A percentile compares a stretch with the other conserved stretches of the same genome.
phyloP scores from a whole-genome alignment of 768 basidiomycete species.

The Tubosaeta sp. region DNA sequence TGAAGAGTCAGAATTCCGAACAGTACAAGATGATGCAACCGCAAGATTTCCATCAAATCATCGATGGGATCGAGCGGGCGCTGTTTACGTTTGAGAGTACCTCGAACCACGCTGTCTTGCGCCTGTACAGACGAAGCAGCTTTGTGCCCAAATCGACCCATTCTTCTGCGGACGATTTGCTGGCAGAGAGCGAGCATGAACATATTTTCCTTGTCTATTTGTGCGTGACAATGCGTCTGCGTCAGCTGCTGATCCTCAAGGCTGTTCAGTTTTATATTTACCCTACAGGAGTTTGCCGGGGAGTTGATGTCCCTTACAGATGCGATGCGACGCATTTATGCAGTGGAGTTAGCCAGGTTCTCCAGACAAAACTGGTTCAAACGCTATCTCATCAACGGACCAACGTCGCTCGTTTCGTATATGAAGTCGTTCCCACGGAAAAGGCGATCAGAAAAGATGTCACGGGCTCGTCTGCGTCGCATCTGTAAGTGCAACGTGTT shows the following conservation, averaged over 20 bases:
- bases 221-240: constrained; percentile 43
- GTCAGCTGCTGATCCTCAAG: constrained; percentile 6
- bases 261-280: constrained; percentile 82
- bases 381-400: constrained; percentile 30
- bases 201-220: constrained; percentile 88
- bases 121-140: constrained; percentile 61
- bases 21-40: constrained; percentile 38
- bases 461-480: constrained; percentile 27
- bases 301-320: constrained; percentile 82
- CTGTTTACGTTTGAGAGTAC: constrained; percentile 75
- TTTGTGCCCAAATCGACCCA: constrained; percentile 19
- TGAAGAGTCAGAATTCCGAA: constrained; percentile 33
- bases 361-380: constrained; percentile 37
- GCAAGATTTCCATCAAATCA: constrained; percentile 61
- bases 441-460: constrained; percentile 10
- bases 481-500: constrained; percentile 36
- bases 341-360: constrained; percentile 50
- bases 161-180: constrained; percentile 28
- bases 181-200: constrained; percentile 61
- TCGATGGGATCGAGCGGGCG: constrained; percentile 64
- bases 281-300: constrained; percentile 87
- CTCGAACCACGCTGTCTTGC: constrained; percentile 77
- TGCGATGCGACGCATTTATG: constrained; percentile 76
- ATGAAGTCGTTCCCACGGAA: constrained; percentile 16
- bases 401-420: constrained; percentile 20